Evolutionary conservation across 257 asterid genomes (phyloP).

Genomic region (Thymus mandschuricus): DNA sequence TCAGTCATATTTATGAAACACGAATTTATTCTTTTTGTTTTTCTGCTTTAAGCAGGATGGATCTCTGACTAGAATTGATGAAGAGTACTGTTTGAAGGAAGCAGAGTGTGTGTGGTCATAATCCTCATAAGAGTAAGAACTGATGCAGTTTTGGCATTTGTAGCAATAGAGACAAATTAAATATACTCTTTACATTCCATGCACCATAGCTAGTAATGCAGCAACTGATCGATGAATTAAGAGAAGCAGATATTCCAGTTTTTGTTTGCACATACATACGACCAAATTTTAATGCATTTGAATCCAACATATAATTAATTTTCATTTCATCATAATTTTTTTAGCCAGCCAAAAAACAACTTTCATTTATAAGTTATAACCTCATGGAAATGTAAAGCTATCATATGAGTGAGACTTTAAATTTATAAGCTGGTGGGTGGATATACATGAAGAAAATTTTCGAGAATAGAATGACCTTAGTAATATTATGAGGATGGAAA

Average conservation of each 20-base stretch:
- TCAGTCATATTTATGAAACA: background rate
- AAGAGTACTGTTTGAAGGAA: background rate
- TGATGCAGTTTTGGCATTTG: background rate
- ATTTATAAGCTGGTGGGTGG: no score
- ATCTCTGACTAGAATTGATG: slow-evolving; percentile 1
- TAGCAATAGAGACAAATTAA: background rate
- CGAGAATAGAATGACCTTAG: no score
- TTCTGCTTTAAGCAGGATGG: no score
- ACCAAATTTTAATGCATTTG: background rate
- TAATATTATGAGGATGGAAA: no score
- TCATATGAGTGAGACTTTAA: no score
- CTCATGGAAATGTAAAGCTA: no score
- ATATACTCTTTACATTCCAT: background rate
- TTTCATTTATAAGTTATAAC: no score
- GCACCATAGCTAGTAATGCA: background rate
- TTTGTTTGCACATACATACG: background rate
- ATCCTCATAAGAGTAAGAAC: background rate
- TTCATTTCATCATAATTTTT: no score
- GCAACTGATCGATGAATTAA: background rate
- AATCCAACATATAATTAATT: no score
- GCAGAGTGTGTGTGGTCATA: background rate
- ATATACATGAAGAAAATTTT: no score
- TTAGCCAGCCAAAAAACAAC: no score
- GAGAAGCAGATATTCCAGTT: background rate
- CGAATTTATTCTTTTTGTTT: no score